Evolutionary conservation across 768 basidiomycete genomes (phyloP).

Genomic region (Paxillus rubicundulus): DNA sequence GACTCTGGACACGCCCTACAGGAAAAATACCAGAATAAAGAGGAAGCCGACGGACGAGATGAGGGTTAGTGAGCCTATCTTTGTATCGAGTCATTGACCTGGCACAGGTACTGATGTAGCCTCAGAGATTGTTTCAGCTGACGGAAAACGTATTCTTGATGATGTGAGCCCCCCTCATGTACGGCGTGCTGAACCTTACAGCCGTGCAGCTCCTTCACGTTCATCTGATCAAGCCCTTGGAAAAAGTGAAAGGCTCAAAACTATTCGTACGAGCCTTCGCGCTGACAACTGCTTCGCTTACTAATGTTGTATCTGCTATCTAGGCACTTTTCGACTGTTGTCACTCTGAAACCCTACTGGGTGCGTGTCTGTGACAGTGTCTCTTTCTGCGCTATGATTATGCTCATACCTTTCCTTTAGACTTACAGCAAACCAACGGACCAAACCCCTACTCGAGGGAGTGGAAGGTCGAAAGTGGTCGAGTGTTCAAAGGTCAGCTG

Average conservation of each 20-base stretch:
- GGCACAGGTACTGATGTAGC: neutral
- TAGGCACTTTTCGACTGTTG: slow-evolving; percentile 32
- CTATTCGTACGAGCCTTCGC: slow-evolving; percentile 15
- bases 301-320: slow-evolving; percentile 1
- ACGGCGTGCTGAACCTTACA: neutral
- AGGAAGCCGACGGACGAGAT: slow-evolving; percentile 48
- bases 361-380: slow-evolving; percentile 5
- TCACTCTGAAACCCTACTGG: slow-evolving; percentile 26
- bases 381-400: neutral
- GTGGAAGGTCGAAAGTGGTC: slow-evolving; percentile 15
- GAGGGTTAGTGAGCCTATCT: slow-evolving; percentile 36
- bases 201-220: slow-evolving; percentile 18
- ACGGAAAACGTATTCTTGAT: slow-evolving; percentile 21
- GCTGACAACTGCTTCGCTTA: neutral
- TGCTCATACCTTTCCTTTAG: slow-evolving; percentile 3
- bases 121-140: slow-evolving; percentile 21
- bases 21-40: slow-evolving; percentile 23
- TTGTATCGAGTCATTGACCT: neutral
- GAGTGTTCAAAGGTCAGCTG: slow-evolving; percentile 13
- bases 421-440: slow-evolving; percentile 12
- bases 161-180: slow-evolving; percentile 11
- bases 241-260: slow-evolving; percentile 15
- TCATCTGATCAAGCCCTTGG: slow-evolving; percentile 17
- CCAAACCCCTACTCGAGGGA: slow-evolving; percentile 16
- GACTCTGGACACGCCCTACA: slow-evolving; percentile 25